Base-by-base conservation (phyloP, 768 basidiomycete species). In the Suillus placidus region DNA sequence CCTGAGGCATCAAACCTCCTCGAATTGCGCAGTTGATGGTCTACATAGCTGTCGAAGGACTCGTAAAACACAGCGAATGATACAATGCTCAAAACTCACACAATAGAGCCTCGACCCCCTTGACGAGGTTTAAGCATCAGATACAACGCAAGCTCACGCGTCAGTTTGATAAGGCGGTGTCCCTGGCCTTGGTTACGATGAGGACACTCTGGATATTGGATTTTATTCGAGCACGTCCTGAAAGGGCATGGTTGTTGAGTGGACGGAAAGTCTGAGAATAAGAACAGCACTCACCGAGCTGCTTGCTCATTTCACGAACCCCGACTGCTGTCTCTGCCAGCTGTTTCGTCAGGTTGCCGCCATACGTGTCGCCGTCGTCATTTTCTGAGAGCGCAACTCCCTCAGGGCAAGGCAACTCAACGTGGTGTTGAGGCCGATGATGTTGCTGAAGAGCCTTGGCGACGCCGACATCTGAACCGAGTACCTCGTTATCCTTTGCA, bases 241-340 rank as follows among this genome's bases (percentile, higher is more conserved):
- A 55, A 37, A 43, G 32, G 43, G 30, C 13, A 65, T 66, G 8
- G 6, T n/a, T 6, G 18, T 18, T 58, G 69, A 74, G 66, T 30
- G 61, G 42, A 58, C 40, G 40, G 45, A 56, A 42, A 35, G 60
- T 47, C 60, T 51, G 58, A 58, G 61, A 42, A 40, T 14, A 20
- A 62, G 43, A 62, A 51, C 57, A 68, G 42, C 35, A 80, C 84
- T 73, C 71, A 94, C 97, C 97, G 20, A 99, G 89, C 77, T 97
- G 94, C 78, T 97, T 97, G 87, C 95, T 97, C 95, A 98, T 96
- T 79, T 99, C 97, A 57, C 97, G 86, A 13, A 99, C 97, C 45
- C 95, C 92, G 14, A 95, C 93, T 20, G 97, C 97, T 23, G 97
- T 99, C 80, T 97, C 97, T 9, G 97, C 97, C 16, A 99, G 84